Evolutionary conservation across 495 filamentous ascomycete genomes (phyloP).

Genomic region (Hypoxylon subgilvum): DNA sequence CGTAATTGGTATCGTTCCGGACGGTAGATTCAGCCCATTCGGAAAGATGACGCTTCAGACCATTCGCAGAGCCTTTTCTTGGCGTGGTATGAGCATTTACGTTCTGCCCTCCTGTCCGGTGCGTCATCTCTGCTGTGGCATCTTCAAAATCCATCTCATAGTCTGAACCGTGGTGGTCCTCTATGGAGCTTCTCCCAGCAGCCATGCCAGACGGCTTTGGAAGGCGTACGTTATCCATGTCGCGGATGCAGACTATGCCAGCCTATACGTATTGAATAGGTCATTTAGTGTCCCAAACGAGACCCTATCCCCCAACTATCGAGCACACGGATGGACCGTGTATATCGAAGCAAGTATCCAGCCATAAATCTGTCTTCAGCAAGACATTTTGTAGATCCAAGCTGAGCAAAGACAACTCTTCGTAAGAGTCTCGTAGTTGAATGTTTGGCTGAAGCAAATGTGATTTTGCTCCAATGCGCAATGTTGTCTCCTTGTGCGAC

Average conservation of each 20-base stretch:
- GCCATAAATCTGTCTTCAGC: conserved; percentile 14
- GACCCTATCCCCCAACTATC: background rate
- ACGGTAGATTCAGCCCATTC: conserved; percentile 41
- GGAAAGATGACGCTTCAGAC: conserved; percentile 43
- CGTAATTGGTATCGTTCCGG: conserved; percentile 40
- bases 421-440: no score
- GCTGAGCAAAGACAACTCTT: background rate
- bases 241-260: background rate
- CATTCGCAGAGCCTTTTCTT: conserved; percentile 40
- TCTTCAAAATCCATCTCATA: conserved; percentile 40
- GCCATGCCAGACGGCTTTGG: conserved; percentile 37
- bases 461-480: background rate
- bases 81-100: background rate
- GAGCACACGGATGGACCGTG: conserved; percentile 13
- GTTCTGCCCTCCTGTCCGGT: conserved; percentile 22
- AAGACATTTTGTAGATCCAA: background rate
- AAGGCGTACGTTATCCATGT: conserved; percentile 10
- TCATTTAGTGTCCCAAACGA: background rate
- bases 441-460: no score
- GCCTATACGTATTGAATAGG: background rate
- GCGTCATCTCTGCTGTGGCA: conserved; percentile 34
- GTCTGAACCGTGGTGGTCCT: conserved; percentile 39
- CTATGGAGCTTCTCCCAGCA: conserved; percentile 13
- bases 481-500: background rate
- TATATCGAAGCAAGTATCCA: background rate